Evolutionary conservation across 2,329 filamentous ascomycete genomes (phyloP).

Genomic region (Harringtonia aguacate): DNA sequence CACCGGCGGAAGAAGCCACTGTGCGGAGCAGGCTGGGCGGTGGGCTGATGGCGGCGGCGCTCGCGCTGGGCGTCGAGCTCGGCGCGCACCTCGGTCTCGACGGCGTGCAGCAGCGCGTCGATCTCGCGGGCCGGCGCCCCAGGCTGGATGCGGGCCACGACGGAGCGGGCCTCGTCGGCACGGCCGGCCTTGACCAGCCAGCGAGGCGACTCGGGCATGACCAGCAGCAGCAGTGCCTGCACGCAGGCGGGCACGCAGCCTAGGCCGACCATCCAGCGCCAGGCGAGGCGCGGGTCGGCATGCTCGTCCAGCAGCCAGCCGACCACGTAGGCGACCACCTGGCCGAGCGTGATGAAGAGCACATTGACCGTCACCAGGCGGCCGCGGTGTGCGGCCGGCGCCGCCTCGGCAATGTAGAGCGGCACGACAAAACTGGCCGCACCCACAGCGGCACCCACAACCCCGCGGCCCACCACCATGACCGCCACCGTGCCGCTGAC

Average conservation of each 20-base stretch:
- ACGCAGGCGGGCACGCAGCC: constrained; percentile 66
- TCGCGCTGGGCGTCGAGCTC: constrained; percentile 47
- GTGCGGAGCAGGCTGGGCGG: not conserved
- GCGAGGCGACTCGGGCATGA: constrained; percentile 80
- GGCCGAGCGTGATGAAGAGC: constrained; percentile 76
- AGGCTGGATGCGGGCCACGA: constrained; percentile 52
- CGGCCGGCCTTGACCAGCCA: constrained; percentile 68
- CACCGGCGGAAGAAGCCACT: constrained; percentile 15
- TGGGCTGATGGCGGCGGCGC: constrained; percentile 7
- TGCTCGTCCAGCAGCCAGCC: constrained; percentile 64
- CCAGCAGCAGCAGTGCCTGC: constrained; percentile 54
- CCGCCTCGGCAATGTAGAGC: constrained; percentile 79
- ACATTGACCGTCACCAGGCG: constrained; percentile 72
- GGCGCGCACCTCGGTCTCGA: constrained; percentile 64
- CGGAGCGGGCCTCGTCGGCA: constrained; percentile 47
- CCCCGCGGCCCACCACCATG: constrained; percentile 58
- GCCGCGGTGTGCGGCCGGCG: constrained; percentile 66
- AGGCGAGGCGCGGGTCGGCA: constrained; percentile 46
- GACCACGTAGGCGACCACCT: constrained; percentile 77
- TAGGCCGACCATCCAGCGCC: constrained; percentile 87
- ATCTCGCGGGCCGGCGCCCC: constrained; percentile 16
- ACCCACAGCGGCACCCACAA: constrained; percentile 65
- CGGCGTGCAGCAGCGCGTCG: constrained; percentile 48
- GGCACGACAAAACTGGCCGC: constrained; percentile 75
- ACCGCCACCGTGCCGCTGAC: constrained; percentile 40